phyloP scores from a whole-genome alignment of 2,329 filamentous ascomycete genomes.

The Fusarium temperatum region DNA sequence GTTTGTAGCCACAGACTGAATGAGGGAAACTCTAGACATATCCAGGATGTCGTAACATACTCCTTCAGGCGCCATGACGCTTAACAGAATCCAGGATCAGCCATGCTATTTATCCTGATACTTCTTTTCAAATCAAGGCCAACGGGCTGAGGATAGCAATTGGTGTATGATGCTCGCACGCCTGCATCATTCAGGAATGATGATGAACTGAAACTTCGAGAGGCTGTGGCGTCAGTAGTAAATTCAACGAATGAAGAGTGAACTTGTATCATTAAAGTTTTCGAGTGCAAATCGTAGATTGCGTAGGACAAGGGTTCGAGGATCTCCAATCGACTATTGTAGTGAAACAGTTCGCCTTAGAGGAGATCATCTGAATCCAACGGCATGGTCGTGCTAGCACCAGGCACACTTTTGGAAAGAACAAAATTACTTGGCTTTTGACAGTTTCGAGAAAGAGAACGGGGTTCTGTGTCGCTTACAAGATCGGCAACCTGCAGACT shows the following conservation, averaged over 20 bases:
- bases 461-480: conserved; percentile 8
- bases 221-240: neutral
- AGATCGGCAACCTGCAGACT: conserved; percentile 32
- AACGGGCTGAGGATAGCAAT: neutral
- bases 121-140: neutral
- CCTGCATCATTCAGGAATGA: neutral
- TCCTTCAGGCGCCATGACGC: neutral
- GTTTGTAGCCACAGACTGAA: neutral
- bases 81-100: neutral
- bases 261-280: neutral
- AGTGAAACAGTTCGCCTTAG: neutral
- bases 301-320: conserved; percentile 7
- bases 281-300: neutral
- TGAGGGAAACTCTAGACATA: neutral
- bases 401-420: neutral
- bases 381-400: neutral
- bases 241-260: neutral
- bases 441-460: conserved; percentile 10
- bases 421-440: conserved; percentile 1
- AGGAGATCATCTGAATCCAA: neutral
- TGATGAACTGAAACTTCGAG: neutral
- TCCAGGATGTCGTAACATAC: neutral
- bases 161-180: neutral
- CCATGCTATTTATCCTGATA: neutral
- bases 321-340: neutral